phyloP scores from a whole-genome alignment of 2,329 filamentous ascomycete genomes.

The Trichoderma atrobrunneum region DNA sequence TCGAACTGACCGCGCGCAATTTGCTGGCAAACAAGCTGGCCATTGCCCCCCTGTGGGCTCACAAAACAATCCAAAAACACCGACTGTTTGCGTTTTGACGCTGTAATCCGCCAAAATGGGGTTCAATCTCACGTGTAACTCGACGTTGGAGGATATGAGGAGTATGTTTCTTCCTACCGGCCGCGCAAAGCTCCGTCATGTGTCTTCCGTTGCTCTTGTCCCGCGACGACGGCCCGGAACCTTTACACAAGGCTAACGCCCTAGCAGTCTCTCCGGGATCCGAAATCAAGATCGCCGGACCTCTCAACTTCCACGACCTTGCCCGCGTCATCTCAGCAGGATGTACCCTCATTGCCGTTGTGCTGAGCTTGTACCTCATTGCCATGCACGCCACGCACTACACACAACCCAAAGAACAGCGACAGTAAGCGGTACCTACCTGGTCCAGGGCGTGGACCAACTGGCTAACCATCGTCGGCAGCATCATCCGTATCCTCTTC shows the following conservation, averaged over 20 bases:
- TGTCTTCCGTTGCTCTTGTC: neutral
- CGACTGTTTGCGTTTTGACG: neutral
- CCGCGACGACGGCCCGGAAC: neutral
- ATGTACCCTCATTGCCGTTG: constrained; percentile 49
- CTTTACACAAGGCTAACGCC: neutral
- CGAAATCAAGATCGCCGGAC: constrained; percentile 46
- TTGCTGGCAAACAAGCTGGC: neutral
- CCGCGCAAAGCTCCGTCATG: neutral
- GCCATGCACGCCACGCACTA: constrained; percentile 60
- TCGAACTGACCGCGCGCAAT: neutral
- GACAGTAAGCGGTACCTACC: constrained; percentile 43
- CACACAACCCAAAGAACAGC: constrained; percentile 58
- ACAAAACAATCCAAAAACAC: neutral
- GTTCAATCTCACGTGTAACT: constrained; percentile 43
- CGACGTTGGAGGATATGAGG: constrained; percentile 43
- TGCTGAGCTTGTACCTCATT: constrained; percentile 55
- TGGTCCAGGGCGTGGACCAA: neutral
- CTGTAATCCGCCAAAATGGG: neutral
- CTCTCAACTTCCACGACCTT: constrained; percentile 54
- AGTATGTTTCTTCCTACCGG: constrained; percentile 34
- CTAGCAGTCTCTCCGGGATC: constrained; percentile 37
- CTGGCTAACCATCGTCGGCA: constrained; percentile 31
- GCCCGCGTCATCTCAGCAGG: constrained; percentile 51
- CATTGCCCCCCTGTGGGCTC: constrained; percentile 14
- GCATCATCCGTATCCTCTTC: constrained; percentile 82